phyloP scores from a whole-genome alignment of 2,329 filamentous ascomycete species.

The Ascochyta lentis region DNA sequence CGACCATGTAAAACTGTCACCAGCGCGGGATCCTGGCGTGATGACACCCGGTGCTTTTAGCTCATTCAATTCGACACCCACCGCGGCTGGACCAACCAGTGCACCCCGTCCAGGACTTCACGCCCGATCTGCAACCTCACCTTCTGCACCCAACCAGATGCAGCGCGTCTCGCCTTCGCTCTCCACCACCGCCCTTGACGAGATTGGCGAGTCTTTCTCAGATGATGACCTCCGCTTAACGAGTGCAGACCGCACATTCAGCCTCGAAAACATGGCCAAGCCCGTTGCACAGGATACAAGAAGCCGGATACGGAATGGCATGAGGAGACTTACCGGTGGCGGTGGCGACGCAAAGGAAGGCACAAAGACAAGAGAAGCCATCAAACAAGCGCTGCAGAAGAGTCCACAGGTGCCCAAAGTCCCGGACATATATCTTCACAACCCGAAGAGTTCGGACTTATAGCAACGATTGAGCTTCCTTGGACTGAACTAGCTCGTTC shows the following conservation, averaged over 20 bases:
- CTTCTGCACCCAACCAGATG: slow-evolving; percentile 60
- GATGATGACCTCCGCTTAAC: slow-evolving; percentile 67
- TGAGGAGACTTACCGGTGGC: slow-evolving; percentile 68
- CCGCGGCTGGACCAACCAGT: slow-evolving; percentile 24
- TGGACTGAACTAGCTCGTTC: slow-evolving; percentile 10
- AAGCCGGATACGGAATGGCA: slow-evolving; percentile 58
- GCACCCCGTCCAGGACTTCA: slow-evolving; percentile 71
- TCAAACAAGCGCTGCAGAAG: slow-evolving; percentile 47
- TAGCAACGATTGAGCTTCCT: slow-evolving; percentile 21
- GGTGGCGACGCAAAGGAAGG: slow-evolving; percentile 51
- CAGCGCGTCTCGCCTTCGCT: slow-evolving; percentile 57
- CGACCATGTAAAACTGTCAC: slow-evolving; percentile 67
- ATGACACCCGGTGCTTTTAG: slow-evolving; percentile 66
- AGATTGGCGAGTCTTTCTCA: slow-evolving; percentile 76
- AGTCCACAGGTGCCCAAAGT: slow-evolving; percentile 58
- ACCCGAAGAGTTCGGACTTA: slow-evolving; percentile 45
- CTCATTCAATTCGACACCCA: slow-evolving; percentile 35
- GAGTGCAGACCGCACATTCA: slow-evolving; percentile 36
- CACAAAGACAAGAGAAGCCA: slow-evolving; percentile 45
- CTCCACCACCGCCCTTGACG: slow-evolving; percentile 75
- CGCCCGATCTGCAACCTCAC: slow-evolving; percentile 83
- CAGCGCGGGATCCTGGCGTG: slow-evolving; percentile 58
- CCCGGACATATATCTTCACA: slow-evolving; percentile 53
- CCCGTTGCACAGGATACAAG: slow-evolving; percentile 63
- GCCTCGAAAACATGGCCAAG: slow-evolving; percentile 62